Conservation (phyloP, 768 basidiomycete species). For the Clavulina sp. region DNA sequence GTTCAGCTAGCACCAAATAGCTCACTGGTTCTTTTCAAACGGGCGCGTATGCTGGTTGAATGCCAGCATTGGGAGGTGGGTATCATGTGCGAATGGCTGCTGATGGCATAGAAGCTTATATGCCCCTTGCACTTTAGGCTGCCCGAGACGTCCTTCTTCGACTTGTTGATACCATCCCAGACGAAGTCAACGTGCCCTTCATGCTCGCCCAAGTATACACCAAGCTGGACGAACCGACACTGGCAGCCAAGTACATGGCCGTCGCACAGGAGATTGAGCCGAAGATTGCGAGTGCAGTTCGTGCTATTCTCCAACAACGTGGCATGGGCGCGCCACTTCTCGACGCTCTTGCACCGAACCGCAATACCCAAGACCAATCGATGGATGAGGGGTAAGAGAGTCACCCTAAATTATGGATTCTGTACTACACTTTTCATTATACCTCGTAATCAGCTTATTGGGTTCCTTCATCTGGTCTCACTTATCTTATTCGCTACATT, state of each 20-base stretch:
- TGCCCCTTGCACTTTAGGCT: neutral
- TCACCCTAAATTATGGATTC: too few relatives aligned
- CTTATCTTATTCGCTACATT: too few relatives aligned
- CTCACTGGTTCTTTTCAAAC: conserved; percentile 83
- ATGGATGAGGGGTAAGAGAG: too few relatives aligned
- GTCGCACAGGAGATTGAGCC: conserved; percentile 88
- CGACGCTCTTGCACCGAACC: too few relatives aligned
- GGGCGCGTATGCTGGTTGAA: conserved; percentile 78
- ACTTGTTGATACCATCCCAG: conserved; percentile 68
- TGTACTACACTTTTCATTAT: too few relatives aligned
- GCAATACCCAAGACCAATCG: too few relatives aligned
- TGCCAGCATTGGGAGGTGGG: conserved; percentile 71
- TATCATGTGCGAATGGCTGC: neutral
- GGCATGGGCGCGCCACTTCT: too few relatives aligned
- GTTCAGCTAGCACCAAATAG: conserved; percentile 68
- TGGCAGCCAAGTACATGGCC: conserved; percentile 73
- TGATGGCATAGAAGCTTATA: neutral
- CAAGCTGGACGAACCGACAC: conserved; percentile 54
- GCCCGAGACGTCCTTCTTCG: conserved; percentile 11
- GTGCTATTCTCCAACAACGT: too few relatives aligned
- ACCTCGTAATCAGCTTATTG: too few relatives aligned
- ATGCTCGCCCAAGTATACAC: conserved; percentile 87
- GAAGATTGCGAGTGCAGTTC: conserved; percentile 22
- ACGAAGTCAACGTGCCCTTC: conserved; percentile 94
- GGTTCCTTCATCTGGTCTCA: too few relatives aligned